phyloP scores from a whole-genome alignment of 2,329 filamentous ascomycete species.

The Pseudocercospora cruenta region DNA sequence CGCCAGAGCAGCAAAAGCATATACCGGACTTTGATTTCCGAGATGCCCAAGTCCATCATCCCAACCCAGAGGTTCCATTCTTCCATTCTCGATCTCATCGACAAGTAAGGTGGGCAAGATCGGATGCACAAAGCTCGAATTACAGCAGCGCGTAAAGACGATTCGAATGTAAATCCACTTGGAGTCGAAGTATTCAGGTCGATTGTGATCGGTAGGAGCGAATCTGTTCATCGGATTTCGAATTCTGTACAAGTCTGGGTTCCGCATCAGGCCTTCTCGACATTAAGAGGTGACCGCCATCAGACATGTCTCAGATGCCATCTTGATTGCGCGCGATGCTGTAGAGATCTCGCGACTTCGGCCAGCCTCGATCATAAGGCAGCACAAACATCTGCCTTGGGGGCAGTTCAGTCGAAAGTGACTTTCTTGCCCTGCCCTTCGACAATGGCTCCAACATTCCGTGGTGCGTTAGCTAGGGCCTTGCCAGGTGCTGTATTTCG shows the following conservation, averaged over 20 bases:
- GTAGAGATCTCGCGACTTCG: conserved; percentile 2
- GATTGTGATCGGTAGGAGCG: neutral
- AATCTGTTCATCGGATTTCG: neutral
- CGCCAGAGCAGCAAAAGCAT: neutral
- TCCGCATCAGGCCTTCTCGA: neutral
- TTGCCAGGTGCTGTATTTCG: conserved; percentile 49
- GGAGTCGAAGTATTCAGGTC: neutral
- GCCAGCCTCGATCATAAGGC: neutral
- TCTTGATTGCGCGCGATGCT: conserved; percentile 1
- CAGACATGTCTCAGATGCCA: conserved; percentile 9
- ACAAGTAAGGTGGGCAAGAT: conserved; percentile 14
- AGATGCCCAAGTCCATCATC: conserved; percentile 1
- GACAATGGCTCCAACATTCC: conserved; percentile 74
- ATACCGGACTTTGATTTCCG: neutral
- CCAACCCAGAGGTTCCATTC: conserved; percentile 22
- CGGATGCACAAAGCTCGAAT: conserved; percentile 10
- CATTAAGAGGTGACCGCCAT: neutral
- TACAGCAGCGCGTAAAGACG: conserved; percentile 21
- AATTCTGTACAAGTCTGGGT: neutral
- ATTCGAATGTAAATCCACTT: conserved; percentile 6
- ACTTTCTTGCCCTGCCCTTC: conserved; percentile 78
- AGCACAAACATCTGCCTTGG: neutral
- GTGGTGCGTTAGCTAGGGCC: conserved; percentile 54
- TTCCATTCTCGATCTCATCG: conserved; percentile 14
- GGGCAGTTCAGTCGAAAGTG: conserved; percentile 64